phyloP scores from a whole-genome alignment of 192 early-diverging fungal genomes.

The Coemansia sp. region DNA sequence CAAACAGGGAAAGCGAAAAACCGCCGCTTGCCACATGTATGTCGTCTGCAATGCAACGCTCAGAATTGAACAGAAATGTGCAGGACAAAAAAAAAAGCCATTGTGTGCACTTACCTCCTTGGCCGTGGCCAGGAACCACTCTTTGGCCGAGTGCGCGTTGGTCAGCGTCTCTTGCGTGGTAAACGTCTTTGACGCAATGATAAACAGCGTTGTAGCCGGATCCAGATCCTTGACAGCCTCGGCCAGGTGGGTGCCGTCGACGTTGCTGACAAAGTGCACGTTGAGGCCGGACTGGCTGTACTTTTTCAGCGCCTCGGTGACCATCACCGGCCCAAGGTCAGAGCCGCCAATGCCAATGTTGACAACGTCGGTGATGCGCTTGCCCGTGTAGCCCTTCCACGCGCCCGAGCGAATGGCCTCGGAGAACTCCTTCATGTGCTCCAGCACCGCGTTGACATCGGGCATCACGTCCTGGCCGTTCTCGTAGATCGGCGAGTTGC shows the following conservation, averaged over 20 bases:
- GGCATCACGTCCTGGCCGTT: slow-evolving; percentile 93
- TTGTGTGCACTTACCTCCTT: slow-evolving; percentile 57
- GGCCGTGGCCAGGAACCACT: slow-evolving; percentile 87
- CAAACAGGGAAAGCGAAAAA: not conserved
- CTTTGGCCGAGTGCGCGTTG: slow-evolving; percentile 90
- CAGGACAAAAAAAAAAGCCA: too few relatives aligned
- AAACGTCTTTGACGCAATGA: slow-evolving; percentile 97
- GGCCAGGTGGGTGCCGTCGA: slow-evolving; percentile 97
- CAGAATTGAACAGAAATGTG: not conserved
- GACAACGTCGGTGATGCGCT: slow-evolving; percentile 90
- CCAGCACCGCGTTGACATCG: slow-evolving; percentile 89
- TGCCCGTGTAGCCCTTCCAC: slow-evolving; percentile 97
- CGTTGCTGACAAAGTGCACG: slow-evolving; percentile 97
- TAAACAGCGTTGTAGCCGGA: slow-evolving; percentile 89
- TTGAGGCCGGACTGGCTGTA: slow-evolving; percentile 76
- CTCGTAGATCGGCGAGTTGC: slow-evolving; percentile 80
- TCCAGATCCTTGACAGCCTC: slow-evolving; percentile 85
- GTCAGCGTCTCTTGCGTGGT: slow-evolving; percentile 99
- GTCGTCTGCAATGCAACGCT: not conserved
- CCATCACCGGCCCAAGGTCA: slow-evolving; percentile 97
- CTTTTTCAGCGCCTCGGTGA: slow-evolving; percentile 96
- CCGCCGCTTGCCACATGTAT: not conserved
- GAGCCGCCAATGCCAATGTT: slow-evolving; percentile 99
- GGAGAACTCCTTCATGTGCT: slow-evolving; percentile 87
- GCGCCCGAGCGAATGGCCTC: slow-evolving; percentile 81